Conservation (phyloP, 129 eudicot species). For the Helichrysum umbraculigerum region DNA sequence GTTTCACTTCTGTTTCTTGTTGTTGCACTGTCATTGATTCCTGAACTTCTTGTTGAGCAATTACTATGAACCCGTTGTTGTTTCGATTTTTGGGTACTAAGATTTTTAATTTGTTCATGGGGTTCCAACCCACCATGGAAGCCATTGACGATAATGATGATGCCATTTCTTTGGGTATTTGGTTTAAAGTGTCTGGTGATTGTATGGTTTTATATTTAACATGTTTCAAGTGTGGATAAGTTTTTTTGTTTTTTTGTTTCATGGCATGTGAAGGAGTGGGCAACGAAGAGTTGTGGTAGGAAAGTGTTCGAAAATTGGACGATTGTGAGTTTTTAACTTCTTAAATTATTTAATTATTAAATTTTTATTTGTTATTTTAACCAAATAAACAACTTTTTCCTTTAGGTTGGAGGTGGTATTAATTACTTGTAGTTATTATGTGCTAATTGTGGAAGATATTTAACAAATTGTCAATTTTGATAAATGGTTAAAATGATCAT, state of each 20-base stretch:
- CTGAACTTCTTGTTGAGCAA: slow-evolving; percentile 53
- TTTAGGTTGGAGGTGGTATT: no score
- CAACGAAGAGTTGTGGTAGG: slow-evolving; percentile 24
- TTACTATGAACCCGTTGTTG: slow-evolving; percentile 29
- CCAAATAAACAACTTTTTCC: no score
- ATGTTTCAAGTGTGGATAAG: slow-evolving; percentile 48
- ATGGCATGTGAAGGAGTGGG: slow-evolving; percentile 29
- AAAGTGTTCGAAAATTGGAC: neutral
- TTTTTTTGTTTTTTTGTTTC: slow-evolving; percentile 32
- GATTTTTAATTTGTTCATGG: slow-evolving; percentile 22
- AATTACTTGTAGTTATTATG: no score
- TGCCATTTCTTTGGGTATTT: slow-evolving; percentile 49
- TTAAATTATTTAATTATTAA: no score
- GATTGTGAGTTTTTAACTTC: neutral
- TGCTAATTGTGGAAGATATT: no score
- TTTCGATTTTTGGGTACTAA: slow-evolving; percentile 26
- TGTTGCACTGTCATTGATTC: slow-evolving; percentile 34
- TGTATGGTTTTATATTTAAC: slow-evolving; percentile 11
- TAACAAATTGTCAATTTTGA: no score
- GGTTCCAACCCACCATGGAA: slow-evolving; percentile 51
- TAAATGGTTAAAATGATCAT: no score
- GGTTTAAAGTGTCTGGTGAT: slow-evolving; percentile 7
- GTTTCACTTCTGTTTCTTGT: slow-evolving; percentile 41
- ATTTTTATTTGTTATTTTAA: no score
- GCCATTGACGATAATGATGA: slow-evolving; percentile 69